Percentiles rank a stretch among this genome's conserved stretches.
These are phyloP conservation scores for Cubamyces lactineus DNA, from an alignment of 768 basidiomycete genomes.

Conservation along the genomic window DNA sequence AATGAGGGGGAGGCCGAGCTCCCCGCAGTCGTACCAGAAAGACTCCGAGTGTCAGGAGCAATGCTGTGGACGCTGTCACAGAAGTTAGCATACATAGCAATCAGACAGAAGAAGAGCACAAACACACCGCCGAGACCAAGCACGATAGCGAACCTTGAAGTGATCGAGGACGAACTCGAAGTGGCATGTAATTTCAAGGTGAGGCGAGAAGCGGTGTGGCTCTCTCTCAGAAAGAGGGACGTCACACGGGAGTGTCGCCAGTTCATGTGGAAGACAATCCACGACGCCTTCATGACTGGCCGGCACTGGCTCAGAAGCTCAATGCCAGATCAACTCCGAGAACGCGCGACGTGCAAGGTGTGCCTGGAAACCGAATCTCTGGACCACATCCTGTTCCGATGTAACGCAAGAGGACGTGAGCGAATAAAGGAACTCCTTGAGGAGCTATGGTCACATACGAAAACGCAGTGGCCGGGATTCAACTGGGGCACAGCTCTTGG, in stretches of 20 bases:
- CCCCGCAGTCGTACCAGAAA: not conserved
- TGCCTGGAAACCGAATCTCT: not conserved
- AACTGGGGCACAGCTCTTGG: not conserved
- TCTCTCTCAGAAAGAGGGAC: not conserved
- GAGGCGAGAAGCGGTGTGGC: not conserved
- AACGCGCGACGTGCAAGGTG: not conserved
- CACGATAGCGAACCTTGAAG: not conserved
- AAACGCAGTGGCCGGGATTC: not conserved
- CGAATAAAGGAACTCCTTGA: not conserved
- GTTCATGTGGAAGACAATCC: conserved; percentile 6
- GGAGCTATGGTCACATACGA: not conserved
- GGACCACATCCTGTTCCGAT: conserved; percentile 7
- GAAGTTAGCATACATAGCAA: conserved; percentile 1
- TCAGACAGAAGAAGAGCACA: not conserved
- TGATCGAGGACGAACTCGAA: not conserved
- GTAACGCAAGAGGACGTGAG: not conserved
- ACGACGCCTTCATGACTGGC: conserved; percentile 6
- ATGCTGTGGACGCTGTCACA: not conserved
- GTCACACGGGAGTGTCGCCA: not conserved
- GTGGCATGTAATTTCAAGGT: not conserved
- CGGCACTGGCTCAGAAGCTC: conserved; percentile 2
- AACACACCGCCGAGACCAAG: not conserved
- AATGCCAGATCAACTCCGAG: not conserved
- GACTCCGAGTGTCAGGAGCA: not conserved
- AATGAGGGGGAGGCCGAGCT: no score